Percentiles rank a stretch among this genome's conserved stretches.
phyloP scores from a whole-genome alignment of 2,329 filamentous ascomycete genomes.

The Pestalotiopsis sp. region DNA sequence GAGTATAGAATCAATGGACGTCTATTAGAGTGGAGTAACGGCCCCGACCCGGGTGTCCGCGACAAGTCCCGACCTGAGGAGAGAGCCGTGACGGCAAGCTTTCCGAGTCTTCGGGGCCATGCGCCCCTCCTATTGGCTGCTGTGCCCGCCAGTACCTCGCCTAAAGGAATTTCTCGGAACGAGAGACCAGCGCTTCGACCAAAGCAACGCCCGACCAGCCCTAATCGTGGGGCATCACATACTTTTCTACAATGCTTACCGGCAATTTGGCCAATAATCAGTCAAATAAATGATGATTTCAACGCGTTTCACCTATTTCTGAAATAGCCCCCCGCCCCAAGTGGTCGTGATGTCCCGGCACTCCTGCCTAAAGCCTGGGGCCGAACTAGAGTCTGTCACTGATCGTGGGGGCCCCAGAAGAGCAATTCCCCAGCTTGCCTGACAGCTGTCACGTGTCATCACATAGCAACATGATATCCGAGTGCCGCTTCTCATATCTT shows the following conservation, averaged over 20 bases:
- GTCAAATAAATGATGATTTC: background rate
- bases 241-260: background rate
- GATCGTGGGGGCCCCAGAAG: too few relatives aligned
- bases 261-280: background rate
- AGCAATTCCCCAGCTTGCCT: too few relatives aligned
- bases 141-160: background rate
- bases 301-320: background rate
- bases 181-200: background rate
- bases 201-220: background rate
- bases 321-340: background rate
- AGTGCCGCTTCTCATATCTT: too few relatives aligned
- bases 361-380: too few relatives aligned
- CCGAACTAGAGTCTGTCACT: too few relatives aligned
- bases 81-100: slow-evolving; percentile 8
- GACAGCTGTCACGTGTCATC: too few relatives aligned
- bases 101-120: slow-evolving; percentile 12
- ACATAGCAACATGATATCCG: too few relatives aligned
- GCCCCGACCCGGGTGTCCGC: slow-evolving; percentile 8
- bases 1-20: slow-evolving; percentile 5
- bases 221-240: background rate
- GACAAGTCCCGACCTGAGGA: background rate
- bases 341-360: too few relatives aligned
- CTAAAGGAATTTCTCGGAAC: slow-evolving; percentile 14
- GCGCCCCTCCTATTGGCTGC: slow-evolving; percentile 5
- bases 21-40: slow-evolving; percentile 13